phyloP scores from a whole-genome alignment of 2,329 filamentous ascomycete species.

The Microcyclosporella mali region DNA sequence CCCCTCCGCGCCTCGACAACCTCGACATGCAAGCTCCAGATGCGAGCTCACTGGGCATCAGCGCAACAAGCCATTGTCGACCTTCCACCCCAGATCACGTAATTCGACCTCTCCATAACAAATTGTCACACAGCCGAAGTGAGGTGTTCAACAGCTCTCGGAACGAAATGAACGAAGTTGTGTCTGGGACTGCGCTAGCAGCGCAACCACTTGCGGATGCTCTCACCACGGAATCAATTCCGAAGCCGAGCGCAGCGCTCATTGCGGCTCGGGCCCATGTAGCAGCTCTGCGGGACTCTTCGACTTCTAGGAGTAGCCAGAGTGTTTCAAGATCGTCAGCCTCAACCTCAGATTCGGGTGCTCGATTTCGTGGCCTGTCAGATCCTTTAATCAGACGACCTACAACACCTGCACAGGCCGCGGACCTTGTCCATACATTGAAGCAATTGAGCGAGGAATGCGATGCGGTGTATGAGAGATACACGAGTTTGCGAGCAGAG shows the following conservation, averaged over 20 bases:
- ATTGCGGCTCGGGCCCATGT: conserved; percentile 19
- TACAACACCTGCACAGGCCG: conserved; percentile 1
- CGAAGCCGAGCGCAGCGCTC: conserved; percentile 9
- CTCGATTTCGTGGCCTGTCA: conserved; percentile 2
- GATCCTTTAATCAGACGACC: conserved; percentile 7
- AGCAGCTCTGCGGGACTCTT: conserved; percentile 13
- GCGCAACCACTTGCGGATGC: too few species aligned
- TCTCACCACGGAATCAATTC: background rate
- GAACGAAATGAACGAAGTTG: too few species aligned
- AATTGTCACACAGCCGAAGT: too few species aligned
- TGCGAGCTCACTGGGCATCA: too few species aligned
- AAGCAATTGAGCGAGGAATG: conserved; percentile 21
- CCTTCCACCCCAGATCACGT: too few species aligned
- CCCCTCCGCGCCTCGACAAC: too few species aligned
- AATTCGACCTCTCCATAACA: too few species aligned
- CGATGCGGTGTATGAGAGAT: conserved; percentile 25
- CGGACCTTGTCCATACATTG: conserved; percentile 14
- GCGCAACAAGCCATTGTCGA: too few species aligned
- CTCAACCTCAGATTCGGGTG: too few species aligned
- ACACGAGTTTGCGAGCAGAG: conserved; percentile 25
- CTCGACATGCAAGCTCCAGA: too few species aligned
- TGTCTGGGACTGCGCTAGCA: too few species aligned
- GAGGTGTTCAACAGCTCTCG: too few species aligned
- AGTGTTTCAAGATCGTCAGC: conserved; percentile 1
- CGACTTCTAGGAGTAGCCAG: conserved; percentile 1